Conservation (phyloP, 2,329 filamentous ascomycete genomes). For the Aspergillus ruber region DNA sequence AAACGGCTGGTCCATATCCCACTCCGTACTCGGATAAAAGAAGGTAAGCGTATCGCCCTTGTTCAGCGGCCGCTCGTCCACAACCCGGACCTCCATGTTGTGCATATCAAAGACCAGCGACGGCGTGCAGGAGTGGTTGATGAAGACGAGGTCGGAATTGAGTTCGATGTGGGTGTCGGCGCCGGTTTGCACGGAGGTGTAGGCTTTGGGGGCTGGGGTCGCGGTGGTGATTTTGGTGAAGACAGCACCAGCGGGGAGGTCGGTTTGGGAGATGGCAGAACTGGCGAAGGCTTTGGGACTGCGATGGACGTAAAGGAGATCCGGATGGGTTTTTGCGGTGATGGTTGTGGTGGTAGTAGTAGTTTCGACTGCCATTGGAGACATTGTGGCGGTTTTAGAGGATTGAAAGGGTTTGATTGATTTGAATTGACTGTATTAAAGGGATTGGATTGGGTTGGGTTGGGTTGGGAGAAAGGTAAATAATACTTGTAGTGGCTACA, state of each 20-base stretch:
- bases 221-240: constrained; percentile 43
- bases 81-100: constrained; percentile 35
- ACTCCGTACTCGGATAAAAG: constrained; percentile 47
- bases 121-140: constrained; percentile 52
- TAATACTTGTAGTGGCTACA: neutral
- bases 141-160: constrained; percentile 51
- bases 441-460: neutral
- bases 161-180: constrained; percentile 49
- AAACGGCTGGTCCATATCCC: constrained; percentile 44
- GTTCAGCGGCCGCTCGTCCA: constrained; percentile 32
- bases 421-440: neutral
- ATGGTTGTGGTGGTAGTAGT: constrained; percentile 6
- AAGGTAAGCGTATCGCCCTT: constrained; percentile 41
- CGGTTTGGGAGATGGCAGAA: constrained; percentile 43
- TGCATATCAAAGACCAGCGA: constrained; percentile 49
- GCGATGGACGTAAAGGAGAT: constrained; percentile 21
- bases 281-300: constrained; percentile 29
- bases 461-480: neutral
- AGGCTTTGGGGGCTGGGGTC: constrained; percentile 41
- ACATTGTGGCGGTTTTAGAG: constrained; percentile 8
- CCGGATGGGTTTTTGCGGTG: constrained; percentile 19
- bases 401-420: neutral
- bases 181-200: constrained; percentile 48
- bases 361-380: constrained; percentile 15
- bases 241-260: constrained; percentile 45